Evolutionary conservation across 345 rosid genomes (phyloP), one percentile per base, ranked within the genome.

Genomic region (Eucalyptus brandiana): DNA sequence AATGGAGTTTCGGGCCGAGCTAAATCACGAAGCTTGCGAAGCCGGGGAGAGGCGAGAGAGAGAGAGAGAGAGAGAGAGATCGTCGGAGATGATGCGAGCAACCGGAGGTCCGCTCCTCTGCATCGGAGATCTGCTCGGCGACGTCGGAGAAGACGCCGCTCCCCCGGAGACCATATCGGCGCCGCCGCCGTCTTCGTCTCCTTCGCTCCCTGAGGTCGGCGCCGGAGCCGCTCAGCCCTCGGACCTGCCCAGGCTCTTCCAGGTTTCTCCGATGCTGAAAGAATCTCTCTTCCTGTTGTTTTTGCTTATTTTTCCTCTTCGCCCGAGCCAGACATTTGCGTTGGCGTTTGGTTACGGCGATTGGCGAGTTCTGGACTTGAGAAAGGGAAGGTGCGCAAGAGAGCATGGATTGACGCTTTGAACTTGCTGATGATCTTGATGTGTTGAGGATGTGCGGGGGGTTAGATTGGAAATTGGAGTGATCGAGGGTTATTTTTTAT

Each of bases 41-140:
- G 85, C 17, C 17, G 5, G 26, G 11, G 24, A 53, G 10, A n/a
- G 26, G 26, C 1, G 4, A 1, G 76, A 8, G 44, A 3, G 12
- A 18, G 44, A 9, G 40, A 67, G 23, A 50, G 72, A 49, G 86
- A 58, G 60, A 32, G 65, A 60, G 76, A 17, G 87, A 17, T 49
- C 12, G 30, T 69, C 67, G 56, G 83, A 87, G 67, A 19, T 32
- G 90, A 97, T 95, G 98, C 94, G 94, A 92, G 99, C 98, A 51
- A 90, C 94, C 6, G 97, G 99, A 91, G 99, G 98, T 34, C 99
- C 99, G 44, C 91, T 96, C 89, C 93, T 97, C 5, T 93, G 95
- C 89, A 94, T 97, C 26, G 97, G 96, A 26, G 98, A 97, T 94
- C 94, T 96, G 91, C 94, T 97, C 48, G 93, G 94, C 93, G 98